Base-by-base conservation (phyloP, 805 yeast species). In the Wickerhamiella shivajii region DNA sequence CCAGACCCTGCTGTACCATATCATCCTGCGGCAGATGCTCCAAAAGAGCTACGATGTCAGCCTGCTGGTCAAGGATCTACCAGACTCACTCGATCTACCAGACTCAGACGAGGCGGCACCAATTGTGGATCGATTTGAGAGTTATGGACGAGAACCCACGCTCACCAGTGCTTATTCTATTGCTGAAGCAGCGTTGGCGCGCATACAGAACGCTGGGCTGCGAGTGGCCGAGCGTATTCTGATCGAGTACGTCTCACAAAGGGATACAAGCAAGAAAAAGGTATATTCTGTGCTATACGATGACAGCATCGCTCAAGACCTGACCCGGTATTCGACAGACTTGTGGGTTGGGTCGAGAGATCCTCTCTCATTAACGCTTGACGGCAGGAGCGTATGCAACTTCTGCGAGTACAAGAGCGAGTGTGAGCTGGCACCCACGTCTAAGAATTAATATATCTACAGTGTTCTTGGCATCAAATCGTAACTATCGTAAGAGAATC, bases 1-100 rank as follows among this genome's bases (percentile, higher is more conserved):
- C 31, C 59, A 54, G 38, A 34, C 52, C n/a, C 37, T 50, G 23
- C 27, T 44, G 6, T 54, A 54, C 34, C 48, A 45, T 23, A 23
- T 35, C 24, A 26, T 54, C 29, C 24, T 52, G 27, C 4, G 19
- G 10, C 20, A 21, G 14, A 30, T 44, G 37, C 18, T 39, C 23
- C 10, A n/a, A 6, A 19, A 28, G 6, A 17, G 10, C 15, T 23
- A 26, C 14, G 34, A 29, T 8, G 11, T 26, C 5, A 13, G 5
- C n/a, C 20, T 24, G 6, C 29, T 18, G 12, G 15, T 32, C 9
- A 8, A 18, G 17, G n/a, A n/a, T n/a, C n/a, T n/a, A n/a, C n/a
- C n/a, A n/a, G n/a, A n/a, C n/a, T n/a, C n/a, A n/a, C n/a, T n/a
- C n/a, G n/a, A n/a, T n/a, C 26, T 22, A 28, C 16, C 13, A 6